These are phyloP conservation scores for Ceratocystis diversiconidia DNA, from an alignment of 2,329 filamentous ascomycete genomes.

Conservation along the genomic window DNA sequence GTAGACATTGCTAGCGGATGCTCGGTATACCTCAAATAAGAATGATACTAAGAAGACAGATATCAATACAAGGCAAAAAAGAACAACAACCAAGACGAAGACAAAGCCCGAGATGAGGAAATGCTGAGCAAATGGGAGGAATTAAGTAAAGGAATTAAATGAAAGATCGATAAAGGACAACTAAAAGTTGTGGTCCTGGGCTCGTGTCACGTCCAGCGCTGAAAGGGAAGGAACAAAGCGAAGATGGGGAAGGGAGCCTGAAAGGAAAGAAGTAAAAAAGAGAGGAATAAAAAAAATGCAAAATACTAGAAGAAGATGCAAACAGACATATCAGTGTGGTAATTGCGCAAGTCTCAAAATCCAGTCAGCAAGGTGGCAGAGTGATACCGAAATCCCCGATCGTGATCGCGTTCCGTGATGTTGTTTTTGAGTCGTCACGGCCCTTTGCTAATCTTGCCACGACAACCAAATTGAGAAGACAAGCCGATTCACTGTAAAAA, in stretches of 20 bases:
- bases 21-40: background rate
- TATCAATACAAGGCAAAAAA: background rate
- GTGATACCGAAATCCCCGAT: background rate
- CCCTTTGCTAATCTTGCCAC: background rate
- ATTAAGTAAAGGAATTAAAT: background rate
- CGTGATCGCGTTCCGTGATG: background rate
- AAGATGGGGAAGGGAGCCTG: background rate
- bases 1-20: slow-evolving; percentile 6
- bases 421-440: background rate
- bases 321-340: background rate
- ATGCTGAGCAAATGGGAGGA: background rate
- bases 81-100: background rate
- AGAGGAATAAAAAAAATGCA: background rate
- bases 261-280: background rate
- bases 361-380: background rate
- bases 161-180: background rate
- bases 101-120: background rate
- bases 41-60: background rate
- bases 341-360: background rate
- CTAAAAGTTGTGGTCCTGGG: background rate
- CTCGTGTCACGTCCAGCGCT: slow-evolving; percentile 3
- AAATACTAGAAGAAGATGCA: background rate
- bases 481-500: background rate
- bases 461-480: background rate
- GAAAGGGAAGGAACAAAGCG: background rate